These are phyloP conservation scores for Phytophthora megakarya DNA, from an alignment of 352 stramenopile species.

Conservation along the genomic window DNA sequence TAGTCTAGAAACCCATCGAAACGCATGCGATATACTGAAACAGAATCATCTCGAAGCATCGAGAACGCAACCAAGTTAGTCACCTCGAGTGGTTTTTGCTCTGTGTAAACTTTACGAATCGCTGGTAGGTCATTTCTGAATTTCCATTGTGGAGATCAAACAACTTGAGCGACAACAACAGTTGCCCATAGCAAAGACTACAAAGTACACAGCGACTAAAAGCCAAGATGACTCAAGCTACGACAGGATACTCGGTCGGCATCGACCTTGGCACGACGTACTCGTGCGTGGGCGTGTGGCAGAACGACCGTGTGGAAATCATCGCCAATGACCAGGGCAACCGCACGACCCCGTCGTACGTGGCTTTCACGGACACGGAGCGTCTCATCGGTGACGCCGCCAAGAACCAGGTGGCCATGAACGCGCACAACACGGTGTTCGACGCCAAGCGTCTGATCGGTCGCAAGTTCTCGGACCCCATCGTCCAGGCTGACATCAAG, in stretches of 20 bases:
- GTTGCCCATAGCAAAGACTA: too few relatives aligned
- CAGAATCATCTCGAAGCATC: slow-evolving; percentile 1
- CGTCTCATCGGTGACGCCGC: slow-evolving; percentile 94
- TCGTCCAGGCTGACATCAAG: slow-evolving; percentile 85
- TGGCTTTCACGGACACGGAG: slow-evolving; percentile 94
- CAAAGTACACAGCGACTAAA: too few relatives aligned
- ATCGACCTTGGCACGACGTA: slow-evolving; percentile 95
- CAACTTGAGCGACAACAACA: not conserved
- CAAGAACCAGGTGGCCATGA: slow-evolving; percentile 94
- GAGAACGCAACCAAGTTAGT: not conserved
- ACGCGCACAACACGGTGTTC: slow-evolving; percentile 95
- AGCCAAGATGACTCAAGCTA: slow-evolving; percentile 32
- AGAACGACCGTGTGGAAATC: slow-evolving; percentile 95
- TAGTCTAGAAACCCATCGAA: too few relatives aligned
- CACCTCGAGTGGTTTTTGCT: not conserved
- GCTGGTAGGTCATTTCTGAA: slow-evolving; percentile 24
- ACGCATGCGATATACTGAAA: not conserved
- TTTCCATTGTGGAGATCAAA: slow-evolving; percentile 26
- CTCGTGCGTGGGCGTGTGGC: slow-evolving; percentile 94
- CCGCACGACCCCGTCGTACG: slow-evolving; percentile 95
- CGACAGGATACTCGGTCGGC: slow-evolving; percentile 53
- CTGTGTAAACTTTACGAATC: too few relatives aligned
- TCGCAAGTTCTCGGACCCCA: slow-evolving; percentile 90
- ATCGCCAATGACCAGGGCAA: slow-evolving; percentile 97
- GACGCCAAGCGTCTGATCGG: slow-evolving; percentile 97